Evolutionary conservation across 2,329 filamentous ascomycete genomes (phyloP).

Genomic region (Fusarium sp.): DNA sequence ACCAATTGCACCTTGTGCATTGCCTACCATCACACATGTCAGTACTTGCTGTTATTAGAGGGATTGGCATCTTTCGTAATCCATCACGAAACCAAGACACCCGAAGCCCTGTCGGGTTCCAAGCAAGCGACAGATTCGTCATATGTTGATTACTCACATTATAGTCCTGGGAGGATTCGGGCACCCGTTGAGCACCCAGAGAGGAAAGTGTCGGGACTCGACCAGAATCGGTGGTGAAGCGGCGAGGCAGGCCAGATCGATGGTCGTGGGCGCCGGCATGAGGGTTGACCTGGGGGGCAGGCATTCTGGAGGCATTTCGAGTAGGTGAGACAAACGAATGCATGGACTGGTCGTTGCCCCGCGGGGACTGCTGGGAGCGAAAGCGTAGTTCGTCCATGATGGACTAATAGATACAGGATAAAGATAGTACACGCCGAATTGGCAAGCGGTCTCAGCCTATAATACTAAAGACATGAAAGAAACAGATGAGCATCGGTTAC

Average conservation of each 20-base stretch:
- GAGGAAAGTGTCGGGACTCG: conserved; percentile 79
- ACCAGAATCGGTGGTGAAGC: conserved; percentile 93
- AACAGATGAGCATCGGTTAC: conserved; percentile 45
- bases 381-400: conserved; percentile 82
- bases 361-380: conserved; percentile 79
- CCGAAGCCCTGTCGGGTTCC: not conserved
- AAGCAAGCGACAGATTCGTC: not conserved
- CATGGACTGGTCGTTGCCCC: conserved; percentile 76
- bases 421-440: conserved; percentile 53
- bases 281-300: conserved; percentile 58
- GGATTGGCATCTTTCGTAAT: not conserved
- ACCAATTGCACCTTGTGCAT: conserved; percentile 82
- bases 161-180: conserved; percentile 61
- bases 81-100: conserved; percentile 23
- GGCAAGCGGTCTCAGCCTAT: conserved; percentile 47
- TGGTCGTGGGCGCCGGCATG: conserved; percentile 67
- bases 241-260: conserved; percentile 82
- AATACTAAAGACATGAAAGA: conserved; percentile 51
- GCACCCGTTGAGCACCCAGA: conserved; percentile 52
- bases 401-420: conserved; percentile 53
- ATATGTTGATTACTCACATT: conserved; percentile 47
- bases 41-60: conserved; percentile 23
- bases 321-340: conserved; percentile 78
- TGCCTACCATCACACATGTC: conserved; percentile 56
- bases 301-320: conserved; percentile 73